Evolutionary conservation across 1,284 basidiomycete species (phyloP), one percentile per base, ranked within the genome.

Genomic region (Microbotryomycetes sp.): DNA sequence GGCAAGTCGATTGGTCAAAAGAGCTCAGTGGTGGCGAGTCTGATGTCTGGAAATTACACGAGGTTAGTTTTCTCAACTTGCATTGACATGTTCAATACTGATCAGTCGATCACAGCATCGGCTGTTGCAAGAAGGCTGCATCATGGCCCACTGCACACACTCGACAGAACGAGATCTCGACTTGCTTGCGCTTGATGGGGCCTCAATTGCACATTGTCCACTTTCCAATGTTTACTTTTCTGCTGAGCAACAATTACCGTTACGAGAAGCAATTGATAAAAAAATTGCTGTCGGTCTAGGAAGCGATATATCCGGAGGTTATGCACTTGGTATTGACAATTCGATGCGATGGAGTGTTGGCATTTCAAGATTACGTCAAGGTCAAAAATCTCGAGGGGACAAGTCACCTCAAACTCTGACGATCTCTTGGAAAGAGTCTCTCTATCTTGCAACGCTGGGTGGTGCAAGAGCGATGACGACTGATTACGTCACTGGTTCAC

Each of bases 81-180:
- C 49, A 5, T 30, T 26, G 5, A 4, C 1, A 22, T 0, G 23
- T 36, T 32, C 49, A 9, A 4, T 25, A 4, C 49, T 49, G 45
- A 53, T 15, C 23, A 6, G 15, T 16, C 30, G 26, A 25, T 45
- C 4, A 22, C 59, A 88, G 86, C 70, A 79, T 66, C 77, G 79
- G 3, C 79, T 90, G 7, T 76, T 90, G 49, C 84, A 83, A 0
- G 72, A 79, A 1, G 79, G 80, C 12, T 86, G 87, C 0, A 75
- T 91, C 14, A 87, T 90, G 78, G 89, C 88, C 1, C 89, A 92
- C 73, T 92, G 89, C 75, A 92, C 89, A 1, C 89, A 86, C 75
- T 80, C 89, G 26, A 74, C 78, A 23, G 62, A 75, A 0, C 74
- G 79, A 0, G 79, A 83, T 28, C 78, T 89, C 16, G 70, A 76